Evolutionary conservation across 2,329 filamentous ascomycete species (phyloP).

Genomic region (Furcasterigmium sp.): DNA sequence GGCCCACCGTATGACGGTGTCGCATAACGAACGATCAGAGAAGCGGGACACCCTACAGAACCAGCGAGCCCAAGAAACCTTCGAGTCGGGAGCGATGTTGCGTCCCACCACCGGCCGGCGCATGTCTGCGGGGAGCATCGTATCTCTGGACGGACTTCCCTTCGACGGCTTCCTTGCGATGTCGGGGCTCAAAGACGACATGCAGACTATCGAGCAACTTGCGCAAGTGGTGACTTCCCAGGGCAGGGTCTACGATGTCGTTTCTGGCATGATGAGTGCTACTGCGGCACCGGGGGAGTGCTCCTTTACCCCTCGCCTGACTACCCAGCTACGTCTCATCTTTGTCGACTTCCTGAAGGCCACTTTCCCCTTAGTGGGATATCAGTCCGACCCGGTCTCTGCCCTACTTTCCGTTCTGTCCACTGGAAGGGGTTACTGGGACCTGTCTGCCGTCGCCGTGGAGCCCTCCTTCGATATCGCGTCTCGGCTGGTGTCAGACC

Average conservation of each 20-base stretch:
- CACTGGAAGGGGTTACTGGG: slow-evolving; percentile 49
- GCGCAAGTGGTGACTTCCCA: slow-evolving; percentile 42
- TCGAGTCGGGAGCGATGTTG: slow-evolving; percentile 41
- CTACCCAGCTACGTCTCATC: slow-evolving; percentile 56
- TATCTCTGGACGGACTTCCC: slow-evolving; percentile 54
- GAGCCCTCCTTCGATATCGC: slow-evolving; percentile 7
- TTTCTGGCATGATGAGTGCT: slow-evolving; percentile 42
- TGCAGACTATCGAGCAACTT: slow-evolving; percentile 44
- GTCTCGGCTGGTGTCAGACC: slow-evolving; percentile 8
- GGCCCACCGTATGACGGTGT: slow-evolving; percentile 61
- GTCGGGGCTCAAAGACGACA: slow-evolving; percentile 43
- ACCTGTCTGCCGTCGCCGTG: slow-evolving; percentile 31
- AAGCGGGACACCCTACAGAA: slow-evolving; percentile 53
- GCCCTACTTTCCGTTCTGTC: slow-evolving; percentile 61
- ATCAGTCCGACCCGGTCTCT: slow-evolving; percentile 65
- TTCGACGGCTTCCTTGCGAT: slow-evolving; percentile 54
- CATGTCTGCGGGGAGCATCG: slow-evolving; percentile 57
- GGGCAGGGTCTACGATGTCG: slow-evolving; percentile 48
- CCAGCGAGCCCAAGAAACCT: slow-evolving; percentile 52
- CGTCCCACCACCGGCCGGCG: slow-evolving; percentile 38
- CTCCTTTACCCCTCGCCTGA: slow-evolving; percentile 49
- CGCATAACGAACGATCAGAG: slow-evolving; percentile 58
- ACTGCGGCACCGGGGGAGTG: slow-evolving; percentile 39
- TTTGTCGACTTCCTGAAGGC: slow-evolving; percentile 68
- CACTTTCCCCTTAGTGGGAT: slow-evolving; percentile 62